These are phyloP conservation scores for Smallanthus sonchifolius DNA, from an alignment of 129 eudicot genomes.

Conservation along the genomic window DNA sequence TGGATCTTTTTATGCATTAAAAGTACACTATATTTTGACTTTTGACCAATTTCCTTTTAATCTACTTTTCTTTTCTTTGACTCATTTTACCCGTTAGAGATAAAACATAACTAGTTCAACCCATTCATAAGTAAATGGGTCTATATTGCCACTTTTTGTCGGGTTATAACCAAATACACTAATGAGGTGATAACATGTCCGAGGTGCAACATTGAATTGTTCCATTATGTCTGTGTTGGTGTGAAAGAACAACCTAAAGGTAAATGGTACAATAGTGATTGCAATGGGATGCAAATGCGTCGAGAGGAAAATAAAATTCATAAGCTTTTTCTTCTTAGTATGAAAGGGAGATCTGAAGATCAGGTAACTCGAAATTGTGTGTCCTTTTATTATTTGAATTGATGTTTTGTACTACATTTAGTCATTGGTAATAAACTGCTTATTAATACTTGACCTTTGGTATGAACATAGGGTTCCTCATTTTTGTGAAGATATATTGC, in stretches of 20 bases:
- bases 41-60: neutral
- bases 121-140: neutral
- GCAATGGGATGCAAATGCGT: conserved; percentile 58
- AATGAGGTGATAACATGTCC: conserved; percentile 1
- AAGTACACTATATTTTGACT: neutral
- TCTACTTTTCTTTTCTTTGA: neutral
- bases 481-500: neutral
- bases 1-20: neutral
- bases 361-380: neutral
- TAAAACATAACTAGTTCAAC: neutral
- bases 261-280: conserved; percentile 80
- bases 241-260: conserved; percentile 82
- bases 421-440: neutral
- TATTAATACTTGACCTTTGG: too few relatives aligned
- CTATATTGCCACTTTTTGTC: neutral
- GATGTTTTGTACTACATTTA: neutral
- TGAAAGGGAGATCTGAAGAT: conserved; percentile 18
- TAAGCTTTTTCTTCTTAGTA: neutral
- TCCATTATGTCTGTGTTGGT: conserved; percentile 82
- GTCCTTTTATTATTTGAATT: neutral
- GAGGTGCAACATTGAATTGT: conserved; percentile 98
- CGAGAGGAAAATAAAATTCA: conserved; percentile 43
- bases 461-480: neutral
- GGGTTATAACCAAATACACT: neutral
- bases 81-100: neutral